Percentiles rank a stretch among this genome's conserved stretches.
Evolutionary conservation across 2,329 filamentous ascomycete genomes (phyloP).

Genomic region (Alternaria gansuensis): DNA sequence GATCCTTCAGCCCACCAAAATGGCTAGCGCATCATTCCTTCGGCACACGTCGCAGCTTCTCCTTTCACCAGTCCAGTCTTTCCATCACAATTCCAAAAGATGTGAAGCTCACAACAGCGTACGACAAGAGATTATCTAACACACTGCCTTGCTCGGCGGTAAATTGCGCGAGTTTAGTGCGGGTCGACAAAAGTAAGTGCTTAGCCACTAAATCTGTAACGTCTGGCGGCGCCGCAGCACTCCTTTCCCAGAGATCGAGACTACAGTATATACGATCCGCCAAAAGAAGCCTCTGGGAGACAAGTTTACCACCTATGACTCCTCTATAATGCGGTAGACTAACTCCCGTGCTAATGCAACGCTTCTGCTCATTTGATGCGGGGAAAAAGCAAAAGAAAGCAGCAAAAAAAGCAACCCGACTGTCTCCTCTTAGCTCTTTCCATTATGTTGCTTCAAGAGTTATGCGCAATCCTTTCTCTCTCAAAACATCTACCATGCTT

Average conservation of each 20-base stretch:
- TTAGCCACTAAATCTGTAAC: neutral
- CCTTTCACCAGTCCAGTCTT: neutral
- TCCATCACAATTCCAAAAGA: neutral
- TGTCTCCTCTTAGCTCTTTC: neutral
- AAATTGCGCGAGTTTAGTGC: neutral
- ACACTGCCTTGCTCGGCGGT: neutral
- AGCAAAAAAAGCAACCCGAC: too few relatives aligned
- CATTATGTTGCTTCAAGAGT: neutral
- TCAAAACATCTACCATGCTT: constrained; percentile 7
- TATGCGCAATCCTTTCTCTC: constrained; percentile 10
- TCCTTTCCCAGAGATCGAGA: neutral
- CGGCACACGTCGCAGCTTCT: neutral
- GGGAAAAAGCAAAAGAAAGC: too few relatives aligned
- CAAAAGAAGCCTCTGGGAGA: neutral
- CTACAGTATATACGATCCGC: neutral
- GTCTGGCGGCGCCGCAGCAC: neutral
- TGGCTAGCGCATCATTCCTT: neutral
- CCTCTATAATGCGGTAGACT: neutral
- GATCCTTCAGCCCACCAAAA: neutral
- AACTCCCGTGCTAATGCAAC: constrained; percentile 6
- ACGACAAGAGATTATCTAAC: neutral
- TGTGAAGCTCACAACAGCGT: neutral
- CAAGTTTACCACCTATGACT: neutral
- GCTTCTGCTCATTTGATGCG: neutral
- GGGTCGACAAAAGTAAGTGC: neutral